These are phyloP conservation scores for Cyclocybe cylindracea DNA, from an alignment of 768 basidiomycete species.

Conservation along the genomic window DNA sequence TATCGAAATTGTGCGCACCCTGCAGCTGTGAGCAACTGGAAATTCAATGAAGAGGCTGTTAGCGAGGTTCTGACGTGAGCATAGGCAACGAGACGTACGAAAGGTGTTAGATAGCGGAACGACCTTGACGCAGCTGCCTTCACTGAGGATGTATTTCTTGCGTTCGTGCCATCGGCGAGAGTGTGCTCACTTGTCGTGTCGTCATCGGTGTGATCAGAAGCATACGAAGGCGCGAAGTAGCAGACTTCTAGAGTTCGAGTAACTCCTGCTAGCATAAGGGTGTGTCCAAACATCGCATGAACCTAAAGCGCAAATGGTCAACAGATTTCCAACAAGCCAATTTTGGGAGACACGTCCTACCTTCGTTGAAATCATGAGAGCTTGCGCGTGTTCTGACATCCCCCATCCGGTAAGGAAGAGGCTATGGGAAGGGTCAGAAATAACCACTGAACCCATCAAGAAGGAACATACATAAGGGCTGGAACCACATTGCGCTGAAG, in stretches of 20 bases:
- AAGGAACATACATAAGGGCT: conserved; percentile 61
- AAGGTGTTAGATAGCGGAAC: conserved; percentile 88
- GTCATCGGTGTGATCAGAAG: conserved; percentile 36
- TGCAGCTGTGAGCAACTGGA: conserved; percentile 68
- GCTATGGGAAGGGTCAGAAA: conserved; percentile 32
- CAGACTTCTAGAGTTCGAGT: conserved; percentile 83
- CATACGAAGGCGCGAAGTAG: conserved; percentile 51
- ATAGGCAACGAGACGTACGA: conserved; percentile 53
- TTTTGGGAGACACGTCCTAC: conserved; percentile 33
- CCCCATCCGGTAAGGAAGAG: conserved; percentile 93
- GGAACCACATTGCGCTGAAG: conserved; percentile 80
- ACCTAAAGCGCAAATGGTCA: conserved; percentile 44
- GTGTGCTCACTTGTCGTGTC: conserved; percentile 70
- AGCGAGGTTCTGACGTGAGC: neutral
- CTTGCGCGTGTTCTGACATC: conserved; percentile 89
- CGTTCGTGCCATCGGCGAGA: conserved; percentile 37
- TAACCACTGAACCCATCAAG: neutral
- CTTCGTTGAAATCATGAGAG: conserved; percentile 80
- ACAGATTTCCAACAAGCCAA: neutral
- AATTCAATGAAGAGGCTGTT: neutral
- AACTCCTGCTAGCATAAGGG: conserved; percentile 81
- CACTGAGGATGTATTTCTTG: conserved; percentile 9
- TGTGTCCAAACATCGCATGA: conserved; percentile 82
- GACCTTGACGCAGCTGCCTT: conserved; percentile 43
- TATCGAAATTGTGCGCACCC: conserved; percentile 46